These are phyloP conservation scores for Violaceomyces palustris DNA, from an alignment of 1,284 basidiomycete species.

Conservation along the genomic window DNA sequence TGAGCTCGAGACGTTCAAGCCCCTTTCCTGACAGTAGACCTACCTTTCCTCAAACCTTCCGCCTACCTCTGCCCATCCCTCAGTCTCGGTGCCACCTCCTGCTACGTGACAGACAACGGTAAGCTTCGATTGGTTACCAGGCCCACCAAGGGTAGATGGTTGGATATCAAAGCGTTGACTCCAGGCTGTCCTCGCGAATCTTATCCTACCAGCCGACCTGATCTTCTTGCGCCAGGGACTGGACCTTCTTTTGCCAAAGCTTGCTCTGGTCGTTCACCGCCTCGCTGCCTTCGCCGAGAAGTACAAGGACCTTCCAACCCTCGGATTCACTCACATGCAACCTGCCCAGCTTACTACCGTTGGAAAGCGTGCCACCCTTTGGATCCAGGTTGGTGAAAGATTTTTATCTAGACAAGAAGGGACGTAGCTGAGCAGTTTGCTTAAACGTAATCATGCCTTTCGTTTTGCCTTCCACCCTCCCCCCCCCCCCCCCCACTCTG, in stretches of 20 bases:
- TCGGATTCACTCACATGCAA: slow-evolving; percentile 99
- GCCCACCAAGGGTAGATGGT: not conserved
- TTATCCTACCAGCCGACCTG: slow-evolving; percentile 65
- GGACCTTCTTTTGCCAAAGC: slow-evolving; percentile 76
- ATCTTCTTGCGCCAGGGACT: slow-evolving; percentile 90
- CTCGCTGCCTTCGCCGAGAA: slow-evolving; percentile 71
- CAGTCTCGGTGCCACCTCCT: slow-evolving; percentile 92
- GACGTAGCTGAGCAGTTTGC: too few species aligned
- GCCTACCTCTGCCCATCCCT: not conserved
- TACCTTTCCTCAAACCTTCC: not conserved
- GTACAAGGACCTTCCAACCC: slow-evolving; percentile 55
- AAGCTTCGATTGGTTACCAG: too few species aligned
- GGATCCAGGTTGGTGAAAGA: too few species aligned
- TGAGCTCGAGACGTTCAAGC: slow-evolving; percentile 57
- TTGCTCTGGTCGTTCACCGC: slow-evolving; percentile 83
- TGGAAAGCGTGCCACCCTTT: slow-evolving; percentile 95
- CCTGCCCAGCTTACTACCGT: slow-evolving; percentile 97
- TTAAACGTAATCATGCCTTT: too few species aligned
- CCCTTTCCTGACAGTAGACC: not conserved
- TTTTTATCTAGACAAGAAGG: too few species aligned
- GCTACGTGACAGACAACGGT: slow-evolving; percentile 90
- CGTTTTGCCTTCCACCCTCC: too few species aligned
- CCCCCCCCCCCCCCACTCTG: too few species aligned
- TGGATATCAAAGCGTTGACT: not conserved
- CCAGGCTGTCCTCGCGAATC: not conserved